Conservation (phyloP, 2,329 filamentous ascomycete species). For the Parastagonospora avenae region DNA sequence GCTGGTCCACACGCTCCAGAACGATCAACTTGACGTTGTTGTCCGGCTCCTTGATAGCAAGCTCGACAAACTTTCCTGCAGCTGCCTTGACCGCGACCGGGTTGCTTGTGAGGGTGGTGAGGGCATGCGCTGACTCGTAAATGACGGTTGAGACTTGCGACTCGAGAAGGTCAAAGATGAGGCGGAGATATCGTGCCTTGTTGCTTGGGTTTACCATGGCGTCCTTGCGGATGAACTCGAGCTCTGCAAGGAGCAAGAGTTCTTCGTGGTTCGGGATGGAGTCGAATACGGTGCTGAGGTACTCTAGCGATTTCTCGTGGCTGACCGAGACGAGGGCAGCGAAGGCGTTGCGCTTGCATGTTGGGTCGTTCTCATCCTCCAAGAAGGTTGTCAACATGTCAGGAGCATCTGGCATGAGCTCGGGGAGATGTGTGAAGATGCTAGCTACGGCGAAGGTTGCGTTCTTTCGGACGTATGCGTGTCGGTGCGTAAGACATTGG, state of each 20-base stretch:
- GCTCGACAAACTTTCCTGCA: conserved; percentile 92
- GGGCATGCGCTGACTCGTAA: conserved; percentile 94
- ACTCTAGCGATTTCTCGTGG: conserved; percentile 89
- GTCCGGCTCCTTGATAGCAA: conserved; percentile 96
- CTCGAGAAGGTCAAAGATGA: conserved; percentile 96
- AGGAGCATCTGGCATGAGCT: conserved; percentile 91
- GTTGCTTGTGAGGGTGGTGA: conserved; percentile 93
- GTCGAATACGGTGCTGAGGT: conserved; percentile 87
- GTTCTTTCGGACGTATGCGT: conserved; percentile 98
- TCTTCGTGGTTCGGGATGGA: conserved; percentile 94
- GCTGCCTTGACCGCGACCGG: conserved; percentile 97
- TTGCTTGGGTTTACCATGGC: conserved; percentile 93
- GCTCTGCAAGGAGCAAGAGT: conserved; percentile 86
- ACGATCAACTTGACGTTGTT: conserved; percentile 99
- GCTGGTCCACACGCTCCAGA: conserved; percentile 86
- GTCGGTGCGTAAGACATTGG: conserved; percentile 90
- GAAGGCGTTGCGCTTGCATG: conserved; percentile 98
- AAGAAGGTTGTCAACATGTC: conserved; percentile 91
- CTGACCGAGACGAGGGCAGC: conserved; percentile 88
- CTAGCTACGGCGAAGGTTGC: conserved; percentile 93
- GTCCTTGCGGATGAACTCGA: conserved; percentile 98
- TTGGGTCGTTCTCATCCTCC: conserved; percentile 87
- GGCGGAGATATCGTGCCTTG: conserved; percentile 89
- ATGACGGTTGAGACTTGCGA: conserved; percentile 92
- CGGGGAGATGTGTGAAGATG: conserved; percentile 88